phyloP scores from a whole-genome alignment of 176 grass and related monocot species.

The Zoysia pacifica region DNA sequence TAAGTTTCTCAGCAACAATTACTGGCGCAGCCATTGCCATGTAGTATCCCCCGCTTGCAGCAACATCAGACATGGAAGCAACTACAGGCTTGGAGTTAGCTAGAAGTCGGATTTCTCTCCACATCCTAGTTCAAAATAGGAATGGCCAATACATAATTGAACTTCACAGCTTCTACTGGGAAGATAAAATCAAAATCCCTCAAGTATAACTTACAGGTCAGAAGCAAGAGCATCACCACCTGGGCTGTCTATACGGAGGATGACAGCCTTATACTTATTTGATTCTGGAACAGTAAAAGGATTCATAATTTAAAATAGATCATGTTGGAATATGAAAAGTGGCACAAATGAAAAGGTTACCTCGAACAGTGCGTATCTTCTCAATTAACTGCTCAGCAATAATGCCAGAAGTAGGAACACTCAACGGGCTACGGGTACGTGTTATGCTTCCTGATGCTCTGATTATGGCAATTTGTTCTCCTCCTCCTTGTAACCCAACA shows the following conservation, averaged over 20 bases:
- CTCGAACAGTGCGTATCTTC: conserved; percentile 87
- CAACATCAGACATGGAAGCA: conserved; percentile 97
- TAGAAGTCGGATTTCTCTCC: conserved; percentile 92
- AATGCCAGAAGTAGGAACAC: conserved; percentile 71
- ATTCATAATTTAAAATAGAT: conserved; percentile 33
- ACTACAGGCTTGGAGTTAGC: conserved; percentile 85
- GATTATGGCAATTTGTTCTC: conserved; percentile 81
- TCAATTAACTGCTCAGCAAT: conserved; percentile 86
- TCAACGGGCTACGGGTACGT: conserved; percentile 65
- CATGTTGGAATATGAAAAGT: neutral
- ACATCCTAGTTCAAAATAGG: conserved; percentile 81
- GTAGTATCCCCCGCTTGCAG: conserved; percentile 96
- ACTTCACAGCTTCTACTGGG: neutral
- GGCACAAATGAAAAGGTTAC: conserved; percentile 43
- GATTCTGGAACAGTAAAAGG: conserved; percentile 67
- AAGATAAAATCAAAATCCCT: conserved; percentile 14
- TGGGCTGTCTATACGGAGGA: conserved; percentile 91
- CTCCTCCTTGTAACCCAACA: conserved; percentile 78
- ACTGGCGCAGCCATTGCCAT: conserved; percentile 91
- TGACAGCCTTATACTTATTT: conserved; percentile 88
- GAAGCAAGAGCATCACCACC: conserved; percentile 98
- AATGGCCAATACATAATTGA: conserved; percentile 35
- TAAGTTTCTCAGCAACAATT: conserved; percentile 96
- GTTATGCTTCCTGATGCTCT: conserved; percentile 91
- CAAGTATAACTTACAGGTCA: conserved; percentile 78